Conservation (phyloP, 306 rosid species). For the Malus orientalis region DNA sequence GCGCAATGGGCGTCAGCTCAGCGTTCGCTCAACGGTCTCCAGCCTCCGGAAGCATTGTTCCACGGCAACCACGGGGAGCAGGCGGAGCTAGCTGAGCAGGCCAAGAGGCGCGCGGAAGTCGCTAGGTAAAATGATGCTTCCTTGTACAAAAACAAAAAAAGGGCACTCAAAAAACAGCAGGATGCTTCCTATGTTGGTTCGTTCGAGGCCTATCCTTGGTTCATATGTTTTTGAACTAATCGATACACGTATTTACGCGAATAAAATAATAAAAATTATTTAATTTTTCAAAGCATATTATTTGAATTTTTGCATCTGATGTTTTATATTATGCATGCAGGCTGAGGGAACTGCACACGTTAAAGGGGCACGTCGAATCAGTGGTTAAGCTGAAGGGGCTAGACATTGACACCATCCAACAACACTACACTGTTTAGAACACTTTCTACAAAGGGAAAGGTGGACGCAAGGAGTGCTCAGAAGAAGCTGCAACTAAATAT, state of each 20-base stretch:
- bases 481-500: background rate
- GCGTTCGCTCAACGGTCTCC: slow-evolving; percentile 66
- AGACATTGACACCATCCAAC: slow-evolving; percentile 49
- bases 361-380: slow-evolving; percentile 78
- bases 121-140: slow-evolving; percentile 41
- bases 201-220: background rate
- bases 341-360: slow-evolving; percentile 68
- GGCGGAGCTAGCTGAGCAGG: slow-evolving; percentile 74
- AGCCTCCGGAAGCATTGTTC: slow-evolving; percentile 22
- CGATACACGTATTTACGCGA: too few relatives aligned
- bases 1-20: slow-evolving; percentile 79
- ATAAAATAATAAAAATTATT: too few relatives aligned
- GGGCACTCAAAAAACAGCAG: background rate
- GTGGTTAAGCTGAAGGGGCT: slow-evolving; percentile 76
- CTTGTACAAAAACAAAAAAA: too few relatives aligned
- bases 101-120: slow-evolving; percentile 75
- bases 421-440: slow-evolving; percentile 24
- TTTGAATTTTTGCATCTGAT: too few relatives aligned
- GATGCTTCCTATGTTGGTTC: background rate
- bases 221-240: too few relatives aligned
- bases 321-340: slow-evolving; percentile 26
- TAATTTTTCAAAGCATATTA: too few relatives aligned
- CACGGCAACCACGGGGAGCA: slow-evolving; percentile 27
- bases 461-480: background rate
- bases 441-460: background rate